Evolutionary conservation across 176 grass and related monocot genomes (phyloP).

Genomic region (Oryza meyeriana): DNA sequence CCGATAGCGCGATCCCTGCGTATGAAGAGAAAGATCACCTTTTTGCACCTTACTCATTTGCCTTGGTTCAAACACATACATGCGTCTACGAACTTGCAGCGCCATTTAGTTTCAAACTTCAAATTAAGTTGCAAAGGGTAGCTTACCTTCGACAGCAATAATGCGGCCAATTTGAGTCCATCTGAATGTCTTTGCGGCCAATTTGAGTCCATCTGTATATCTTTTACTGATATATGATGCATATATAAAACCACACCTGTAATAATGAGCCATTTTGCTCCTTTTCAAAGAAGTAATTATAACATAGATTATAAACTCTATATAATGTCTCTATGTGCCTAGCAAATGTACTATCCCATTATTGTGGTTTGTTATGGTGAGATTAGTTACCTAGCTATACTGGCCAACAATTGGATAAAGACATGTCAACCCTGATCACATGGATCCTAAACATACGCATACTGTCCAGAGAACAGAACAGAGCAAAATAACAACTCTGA

Average conservation of each 20-base stretch:
- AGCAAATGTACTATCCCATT: background rate
- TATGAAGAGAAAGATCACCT: constrained; percentile 7
- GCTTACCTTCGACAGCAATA: no score
- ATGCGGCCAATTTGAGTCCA: background rate
- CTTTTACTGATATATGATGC: background rate
- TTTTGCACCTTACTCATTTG: background rate
- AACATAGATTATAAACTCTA: no score
- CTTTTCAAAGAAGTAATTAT: background rate
- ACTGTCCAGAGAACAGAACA: background rate
- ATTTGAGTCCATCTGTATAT: background rate
- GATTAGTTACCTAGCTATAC: background rate
- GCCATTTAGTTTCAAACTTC: background rate
- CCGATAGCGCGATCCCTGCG: background rate
- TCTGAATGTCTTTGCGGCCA: background rate
- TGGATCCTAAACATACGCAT: background rate
- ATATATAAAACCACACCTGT: background rate
- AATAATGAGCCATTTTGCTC: background rate
- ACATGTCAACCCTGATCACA: constrained; percentile 5
- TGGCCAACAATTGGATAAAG: background rate
- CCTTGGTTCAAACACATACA: background rate
- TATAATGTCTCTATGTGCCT: no score
- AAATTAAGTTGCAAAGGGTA: no score
- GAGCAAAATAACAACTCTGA: background rate
- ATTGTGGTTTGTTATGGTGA: background rate
- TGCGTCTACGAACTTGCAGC: background rate